phyloP scores from a whole-genome alignment of 768 basidiomycete species.

The Pleurotus giganteus region DNA sequence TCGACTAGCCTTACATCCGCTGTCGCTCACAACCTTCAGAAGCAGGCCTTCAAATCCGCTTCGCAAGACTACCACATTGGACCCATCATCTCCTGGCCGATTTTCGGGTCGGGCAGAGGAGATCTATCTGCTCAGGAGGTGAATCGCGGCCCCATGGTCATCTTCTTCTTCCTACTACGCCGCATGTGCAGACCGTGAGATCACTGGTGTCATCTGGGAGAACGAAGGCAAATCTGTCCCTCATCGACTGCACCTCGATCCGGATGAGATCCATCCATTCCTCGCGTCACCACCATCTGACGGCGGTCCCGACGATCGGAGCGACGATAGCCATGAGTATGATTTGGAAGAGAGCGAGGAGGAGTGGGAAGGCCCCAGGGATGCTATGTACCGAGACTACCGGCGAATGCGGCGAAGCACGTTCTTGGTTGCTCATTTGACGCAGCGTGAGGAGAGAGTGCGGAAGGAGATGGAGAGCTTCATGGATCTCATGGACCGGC shows the following conservation, averaged over 20 bases:
- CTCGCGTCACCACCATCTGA: constrained; percentile 67
- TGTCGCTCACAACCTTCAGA: constrained; percentile 16
- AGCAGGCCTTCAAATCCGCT: constrained; percentile 15
- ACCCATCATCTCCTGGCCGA: constrained; percentile 87
- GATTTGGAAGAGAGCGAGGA: constrained; percentile 78
- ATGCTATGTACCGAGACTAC: constrained; percentile 81
- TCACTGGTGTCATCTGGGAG: constrained; percentile 69
- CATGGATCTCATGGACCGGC: constrained; percentile 62
- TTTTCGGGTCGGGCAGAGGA: constrained; percentile 83
- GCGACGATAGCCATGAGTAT: constrained; percentile 79
- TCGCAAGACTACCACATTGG: constrained; percentile 57
- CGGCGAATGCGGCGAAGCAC: constrained; percentile 77
- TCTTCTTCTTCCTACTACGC: constrained; percentile 56
- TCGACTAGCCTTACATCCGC: constrained; percentile 27
- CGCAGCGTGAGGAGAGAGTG: constrained; percentile 60
- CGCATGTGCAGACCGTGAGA: constrained; percentile 71
- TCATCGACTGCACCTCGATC: constrained; percentile 78
- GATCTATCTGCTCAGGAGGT: constrained; percentile 65
- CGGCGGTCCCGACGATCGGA: constrained; percentile 71
- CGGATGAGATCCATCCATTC: constrained; percentile 71
- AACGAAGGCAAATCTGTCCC: constrained; percentile 76
- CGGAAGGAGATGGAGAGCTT: constrained; percentile 72
- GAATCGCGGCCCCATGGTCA: constrained; percentile 78
- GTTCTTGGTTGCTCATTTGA: constrained; percentile 71
- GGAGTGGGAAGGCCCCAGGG: constrained; percentile 76